These are phyloP conservation scores for Plantago major DNA, from an alignment of 257 asterid genomes.

Conservation along the genomic window DNA sequence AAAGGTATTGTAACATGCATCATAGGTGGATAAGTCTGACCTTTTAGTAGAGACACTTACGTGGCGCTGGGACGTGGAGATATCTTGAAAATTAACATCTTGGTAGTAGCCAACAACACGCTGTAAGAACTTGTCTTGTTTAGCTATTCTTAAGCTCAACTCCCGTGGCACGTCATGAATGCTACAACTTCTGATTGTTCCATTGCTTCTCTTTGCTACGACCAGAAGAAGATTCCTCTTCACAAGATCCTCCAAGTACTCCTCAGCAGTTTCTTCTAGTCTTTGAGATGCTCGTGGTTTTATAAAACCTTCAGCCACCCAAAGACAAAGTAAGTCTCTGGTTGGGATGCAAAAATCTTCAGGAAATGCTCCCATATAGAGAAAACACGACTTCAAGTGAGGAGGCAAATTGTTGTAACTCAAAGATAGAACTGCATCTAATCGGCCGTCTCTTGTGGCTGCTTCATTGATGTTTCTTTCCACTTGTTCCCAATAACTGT, in stretches of 20 bases:
- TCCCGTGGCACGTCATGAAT: conserved; percentile 23
- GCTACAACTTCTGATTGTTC: conserved; percentile 12
- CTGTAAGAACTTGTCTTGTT: not conserved
- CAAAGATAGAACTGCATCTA: not conserved
- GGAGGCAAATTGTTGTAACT: conserved; percentile 28
- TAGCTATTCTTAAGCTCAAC: conserved; percentile 10
- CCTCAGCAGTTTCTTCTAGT: conserved; percentile 1
- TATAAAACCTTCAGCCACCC: conserved; percentile 26
- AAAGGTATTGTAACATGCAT: not conserved
- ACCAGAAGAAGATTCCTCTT: conserved; percentile 15
- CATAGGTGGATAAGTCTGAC: not conserved
- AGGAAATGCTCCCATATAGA: conserved; percentile 24
- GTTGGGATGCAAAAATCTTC: conserved; percentile 8
- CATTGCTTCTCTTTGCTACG: not conserved
- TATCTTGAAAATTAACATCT: not conserved
- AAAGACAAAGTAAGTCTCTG: conserved; percentile 7
- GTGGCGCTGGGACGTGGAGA: not conserved
- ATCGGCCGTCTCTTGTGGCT: conserved; percentile 5
- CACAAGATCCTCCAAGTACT: conserved; percentile 18
- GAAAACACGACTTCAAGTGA: conserved; percentile 12
- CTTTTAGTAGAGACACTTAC: conserved; percentile 5
- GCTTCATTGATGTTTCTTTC: not conserved
- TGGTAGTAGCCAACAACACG: not conserved
- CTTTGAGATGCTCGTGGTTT: not conserved
- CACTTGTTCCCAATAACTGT: conserved; percentile 13